Base-by-base conservation (phyloP, 208 protist genomes). In the Wallacemonas rigidus region DNA sequence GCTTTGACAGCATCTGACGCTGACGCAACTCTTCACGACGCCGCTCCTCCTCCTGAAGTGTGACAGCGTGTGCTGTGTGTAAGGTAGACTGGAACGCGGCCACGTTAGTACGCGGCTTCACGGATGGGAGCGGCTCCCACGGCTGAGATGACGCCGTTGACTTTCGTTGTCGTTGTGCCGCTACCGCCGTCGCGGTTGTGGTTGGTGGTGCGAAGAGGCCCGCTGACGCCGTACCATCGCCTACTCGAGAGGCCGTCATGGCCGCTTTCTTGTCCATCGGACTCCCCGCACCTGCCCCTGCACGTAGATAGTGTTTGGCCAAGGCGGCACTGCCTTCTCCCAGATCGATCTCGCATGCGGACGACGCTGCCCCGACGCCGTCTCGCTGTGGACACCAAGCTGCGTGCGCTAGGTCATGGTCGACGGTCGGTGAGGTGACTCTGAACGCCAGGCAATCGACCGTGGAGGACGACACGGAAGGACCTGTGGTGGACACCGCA, bases 51-150 rank as follows among this genome's bases (percentile, higher is more conserved):
- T 65, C 60, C 8, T 51, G 3, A 4, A 48, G 12, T 12, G 17
- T 8, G n/a, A 65, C 60, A 6, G 60, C 40, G 43, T 65, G 7
- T 0, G 60, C 60, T 15, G 60, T 51, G 60, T 11, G 12, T 14
- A 65, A 45, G 6, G 60, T 65, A 14, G 60, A 65, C 7, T 51
- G 43, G n/a, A 65, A 65, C 60, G 60, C 60, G n/a, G 60, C 6
- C 14, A 26, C 9, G 53, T 8, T 8, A 57, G 53, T 8, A 8
- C 53, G 53, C 26, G 53, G 53, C 53, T 57, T 15, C 9, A 35
- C 53, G 53, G 53, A 57, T 17, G 53, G 53, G 14, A 35, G 53
- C 53, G 53, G 53, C 45, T 50, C 45, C 45, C 45, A 50, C 45
- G 45, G 45, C 45, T 6, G 12, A 12, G 8, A 6, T 12, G 6